phyloP scores from a whole-genome alignment of 768 basidiomycete species.

The Chiua virens region DNA sequence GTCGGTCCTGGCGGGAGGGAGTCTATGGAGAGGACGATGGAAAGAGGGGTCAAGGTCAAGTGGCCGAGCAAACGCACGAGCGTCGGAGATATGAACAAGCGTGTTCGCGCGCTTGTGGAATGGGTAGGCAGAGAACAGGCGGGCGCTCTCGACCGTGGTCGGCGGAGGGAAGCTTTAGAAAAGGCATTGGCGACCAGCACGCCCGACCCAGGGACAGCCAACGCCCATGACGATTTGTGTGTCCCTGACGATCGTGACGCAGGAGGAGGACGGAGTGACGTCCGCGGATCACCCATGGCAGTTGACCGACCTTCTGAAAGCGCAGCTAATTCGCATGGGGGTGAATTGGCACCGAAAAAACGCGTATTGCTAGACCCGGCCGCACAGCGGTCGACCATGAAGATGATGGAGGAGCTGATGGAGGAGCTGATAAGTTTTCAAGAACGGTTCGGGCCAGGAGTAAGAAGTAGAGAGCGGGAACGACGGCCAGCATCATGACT shows the following conservation, averaged over 20 bases:
- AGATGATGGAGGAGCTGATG: slow-evolving; percentile 89
- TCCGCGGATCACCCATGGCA: slow-evolving; percentile 33
- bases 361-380: slow-evolving; percentile 4
- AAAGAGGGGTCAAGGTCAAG: slow-evolving; percentile 83
- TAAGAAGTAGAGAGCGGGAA: slow-evolving; percentile 53
- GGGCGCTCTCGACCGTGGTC: slow-evolving; percentile 65
- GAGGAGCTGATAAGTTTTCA: slow-evolving; percentile 87
- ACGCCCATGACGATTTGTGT: slow-evolving; percentile 4
- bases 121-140: slow-evolving; percentile 93
- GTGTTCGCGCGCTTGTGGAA: slow-evolving; percentile 85
- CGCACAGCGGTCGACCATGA: slow-evolving; percentile 53
- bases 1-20: slow-evolving; percentile 45
- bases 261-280: slow-evolving; percentile 10
- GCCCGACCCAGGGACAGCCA: slow-evolving; percentile 10
- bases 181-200: slow-evolving; percentile 40
- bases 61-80: slow-evolving; percentile 96
- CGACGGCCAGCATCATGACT: slow-evolving; percentile 40
- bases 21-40: slow-evolving; percentile 59
- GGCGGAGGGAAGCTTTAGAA: slow-evolving; percentile 67
- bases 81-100: slow-evolving; percentile 96
- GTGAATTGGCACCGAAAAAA: slow-evolving; percentile 10
- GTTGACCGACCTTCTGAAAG: slow-evolving; percentile 26
- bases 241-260: slow-evolving; percentile 16
- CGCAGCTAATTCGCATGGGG: slow-evolving; percentile 13
- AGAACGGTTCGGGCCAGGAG: slow-evolving; percentile 73